Conservation (phyloP, 2,329 filamentous ascomycete genomes). For the Blastomyces emzantsi region DNA sequence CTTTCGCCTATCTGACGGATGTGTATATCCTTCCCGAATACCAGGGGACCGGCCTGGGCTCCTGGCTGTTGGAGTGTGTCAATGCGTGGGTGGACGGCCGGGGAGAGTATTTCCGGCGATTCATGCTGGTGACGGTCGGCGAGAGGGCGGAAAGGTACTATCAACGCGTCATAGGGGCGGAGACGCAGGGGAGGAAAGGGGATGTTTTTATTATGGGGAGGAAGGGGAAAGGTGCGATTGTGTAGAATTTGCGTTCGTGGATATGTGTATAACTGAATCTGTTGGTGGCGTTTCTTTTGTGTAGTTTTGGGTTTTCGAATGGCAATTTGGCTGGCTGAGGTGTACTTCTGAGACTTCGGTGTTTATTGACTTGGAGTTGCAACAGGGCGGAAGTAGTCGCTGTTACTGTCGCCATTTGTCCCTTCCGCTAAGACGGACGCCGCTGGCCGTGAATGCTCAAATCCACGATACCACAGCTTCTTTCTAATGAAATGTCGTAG, state of each 20-base stretch:
- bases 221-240: slow-evolving; percentile 8
- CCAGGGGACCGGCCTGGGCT: slow-evolving; percentile 54
- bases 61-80: slow-evolving; percentile 55
- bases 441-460: not conserved
- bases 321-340: not conserved
- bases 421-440: not conserved
- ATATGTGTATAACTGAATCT: not conserved
- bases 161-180: slow-evolving; percentile 14
- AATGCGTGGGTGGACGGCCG: slow-evolving; percentile 49
- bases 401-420: not conserved
- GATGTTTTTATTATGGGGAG: slow-evolving; percentile 12
- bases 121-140: slow-evolving; percentile 39
- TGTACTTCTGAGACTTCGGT: not conserved
- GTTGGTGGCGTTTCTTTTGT: not conserved
- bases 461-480: not conserved
- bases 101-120: slow-evolving; percentile 51
- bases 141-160: slow-evolving; percentile 14
- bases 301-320: not conserved
- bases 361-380: not conserved
- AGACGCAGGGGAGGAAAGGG: slow-evolving; percentile 9
- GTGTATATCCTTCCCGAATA: slow-evolving; percentile 55
- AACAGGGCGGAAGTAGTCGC: not conserved
- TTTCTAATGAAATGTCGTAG: not conserved
- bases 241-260: not conserved
- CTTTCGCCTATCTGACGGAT: slow-evolving; percentile 61